phyloP scores from a whole-genome alignment of 129 eudicot species.

The Glebionis coronaria region DNA sequence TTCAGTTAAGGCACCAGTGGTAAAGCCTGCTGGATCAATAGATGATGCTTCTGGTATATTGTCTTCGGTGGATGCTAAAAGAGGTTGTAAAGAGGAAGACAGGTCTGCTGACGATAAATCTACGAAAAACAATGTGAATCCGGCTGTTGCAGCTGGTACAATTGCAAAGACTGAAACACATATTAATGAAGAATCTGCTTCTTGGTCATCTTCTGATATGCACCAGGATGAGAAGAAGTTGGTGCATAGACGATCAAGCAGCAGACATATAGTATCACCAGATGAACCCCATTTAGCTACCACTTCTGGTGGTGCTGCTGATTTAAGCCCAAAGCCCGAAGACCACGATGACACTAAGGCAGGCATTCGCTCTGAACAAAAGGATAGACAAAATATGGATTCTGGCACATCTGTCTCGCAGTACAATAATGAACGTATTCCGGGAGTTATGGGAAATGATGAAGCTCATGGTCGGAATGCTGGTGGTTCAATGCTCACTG shows the following conservation, averaged over 20 bases:
- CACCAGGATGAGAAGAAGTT: conserved; percentile 27
- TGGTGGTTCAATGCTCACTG: conserved; percentile 6
- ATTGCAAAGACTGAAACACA: conserved; percentile 29
- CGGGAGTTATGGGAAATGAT: conserved; percentile 24
- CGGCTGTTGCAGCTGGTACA: conserved; percentile 25
- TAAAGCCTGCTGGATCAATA: conserved; percentile 16
- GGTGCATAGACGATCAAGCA: conserved; percentile 21
- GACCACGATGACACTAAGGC: conserved; percentile 12
- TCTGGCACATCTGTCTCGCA: conserved; percentile 22
- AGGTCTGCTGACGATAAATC: conserved; percentile 17
- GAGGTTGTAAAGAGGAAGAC: conserved; percentile 20
- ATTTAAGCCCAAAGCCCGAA: conserved; percentile 17
- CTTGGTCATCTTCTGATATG: conserved; percentile 39
- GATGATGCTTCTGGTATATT: conserved; percentile 24
- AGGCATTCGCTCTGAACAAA: conserved; percentile 15
- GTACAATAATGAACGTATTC: conserved; percentile 10
- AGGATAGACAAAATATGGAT: conserved; percentile 22
- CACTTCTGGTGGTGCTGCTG: conserved; percentile 14
- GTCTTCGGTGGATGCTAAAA: conserved; percentile 9
- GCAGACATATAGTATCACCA: not conserved
- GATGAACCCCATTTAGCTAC: conserved; percentile 1
- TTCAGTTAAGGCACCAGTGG: conserved; percentile 14
- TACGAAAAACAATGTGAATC: conserved; percentile 10
- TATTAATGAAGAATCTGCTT: conserved; percentile 39
- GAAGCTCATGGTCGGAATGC: conserved; percentile 6